Percentiles rank a stretch among this genome's conserved stretches.
Evolutionary conservation across 768 basidiomycete genomes (phyloP).

Genomic region (Suillus subluteus): DNA sequence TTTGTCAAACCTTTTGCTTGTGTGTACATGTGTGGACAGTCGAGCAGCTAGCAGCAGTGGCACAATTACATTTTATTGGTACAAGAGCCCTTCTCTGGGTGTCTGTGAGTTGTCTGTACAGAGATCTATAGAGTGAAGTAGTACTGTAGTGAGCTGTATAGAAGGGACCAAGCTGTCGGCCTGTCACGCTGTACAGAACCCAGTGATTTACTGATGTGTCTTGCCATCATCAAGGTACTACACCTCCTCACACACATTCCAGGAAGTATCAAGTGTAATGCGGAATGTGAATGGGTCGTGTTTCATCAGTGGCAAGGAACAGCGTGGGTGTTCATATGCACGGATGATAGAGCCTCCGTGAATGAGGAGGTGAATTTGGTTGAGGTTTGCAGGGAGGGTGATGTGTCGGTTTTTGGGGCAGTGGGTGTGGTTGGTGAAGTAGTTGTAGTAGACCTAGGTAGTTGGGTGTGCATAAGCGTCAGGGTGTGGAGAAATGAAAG

Average conservation of each 20-base stretch:
- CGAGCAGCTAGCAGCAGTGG: too few relatives aligned
- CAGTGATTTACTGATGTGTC: too few relatives aligned
- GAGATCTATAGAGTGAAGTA: too few relatives aligned
- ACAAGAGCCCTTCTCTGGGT: too few relatives aligned
- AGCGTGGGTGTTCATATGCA: constrained; percentile 84
- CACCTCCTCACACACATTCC: constrained; percentile 73
- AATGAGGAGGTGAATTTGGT: constrained; percentile 76
- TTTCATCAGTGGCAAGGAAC: constrained; percentile 59
- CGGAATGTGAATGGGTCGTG: background rate
- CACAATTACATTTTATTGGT: too few relatives aligned
- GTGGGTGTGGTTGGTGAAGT: background rate
- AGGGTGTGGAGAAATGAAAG: background rate
- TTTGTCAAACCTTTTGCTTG: too few relatives aligned
- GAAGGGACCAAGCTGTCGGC: too few relatives aligned
- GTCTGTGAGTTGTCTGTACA: too few relatives aligned
- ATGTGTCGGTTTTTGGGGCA: constrained; percentile 51
- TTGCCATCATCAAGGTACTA: constrained; percentile 98
- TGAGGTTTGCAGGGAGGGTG: constrained; percentile 78
- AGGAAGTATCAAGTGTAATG: constrained; percentile 66
- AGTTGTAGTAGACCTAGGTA: constrained; percentile 83
- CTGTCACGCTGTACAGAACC: too few relatives aligned
- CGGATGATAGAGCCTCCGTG: constrained; percentile 91
- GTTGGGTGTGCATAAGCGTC: background rate
- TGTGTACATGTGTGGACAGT: too few relatives aligned
- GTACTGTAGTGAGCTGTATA: too few relatives aligned